Conservation (phyloP, 2,329 filamentous ascomycete species). For the Chrysoporthe cubensis region DNA sequence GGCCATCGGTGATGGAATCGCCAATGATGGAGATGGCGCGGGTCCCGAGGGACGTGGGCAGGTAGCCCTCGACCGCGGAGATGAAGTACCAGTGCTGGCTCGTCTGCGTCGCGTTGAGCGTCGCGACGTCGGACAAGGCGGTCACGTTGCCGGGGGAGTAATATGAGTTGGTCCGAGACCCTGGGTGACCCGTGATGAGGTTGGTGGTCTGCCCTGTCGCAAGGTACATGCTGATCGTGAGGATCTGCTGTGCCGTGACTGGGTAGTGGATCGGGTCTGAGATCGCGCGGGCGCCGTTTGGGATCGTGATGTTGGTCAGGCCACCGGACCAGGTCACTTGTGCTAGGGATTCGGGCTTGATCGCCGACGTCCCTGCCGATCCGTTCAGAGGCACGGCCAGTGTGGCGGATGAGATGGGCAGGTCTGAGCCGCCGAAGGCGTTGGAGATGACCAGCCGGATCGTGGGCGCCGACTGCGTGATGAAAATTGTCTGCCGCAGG, state of each 20-base stretch:
- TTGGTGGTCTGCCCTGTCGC: constrained; percentile 57
- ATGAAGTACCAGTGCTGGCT: constrained; percentile 63
- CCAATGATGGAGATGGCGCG: constrained; percentile 60
- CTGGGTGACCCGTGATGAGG: constrained; percentile 63
- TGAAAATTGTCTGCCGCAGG: constrained; percentile 63
- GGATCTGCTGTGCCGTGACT: constrained; percentile 50
- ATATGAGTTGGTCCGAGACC: constrained; percentile 61
- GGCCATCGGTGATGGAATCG: constrained; percentile 70
- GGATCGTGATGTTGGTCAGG: constrained; percentile 50
- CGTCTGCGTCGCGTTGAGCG: constrained; percentile 29
- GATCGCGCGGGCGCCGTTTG: constrained; percentile 59
- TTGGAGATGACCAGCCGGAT: constrained; percentile 66
- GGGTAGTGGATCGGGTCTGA: constrained; percentile 61
- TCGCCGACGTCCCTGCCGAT: constrained; percentile 50
- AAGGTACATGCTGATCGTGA: constrained; percentile 63
- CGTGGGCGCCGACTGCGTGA: constrained; percentile 55
- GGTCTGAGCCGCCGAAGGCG: constrained; percentile 59
- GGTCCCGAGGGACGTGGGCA: constrained; percentile 38
- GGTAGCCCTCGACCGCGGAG: constrained; percentile 59
- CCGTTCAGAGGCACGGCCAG: constrained; percentile 58
- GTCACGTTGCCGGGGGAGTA: constrained; percentile 57
- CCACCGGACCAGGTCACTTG: constrained; percentile 60
- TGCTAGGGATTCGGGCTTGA: constrained; percentile 51
- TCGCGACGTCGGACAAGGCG: constrained; percentile 43
- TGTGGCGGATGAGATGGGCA: constrained; percentile 60